Conservation (phyloP, 805 yeast genomes). For the Saccharomycopsis microspora region DNA sequence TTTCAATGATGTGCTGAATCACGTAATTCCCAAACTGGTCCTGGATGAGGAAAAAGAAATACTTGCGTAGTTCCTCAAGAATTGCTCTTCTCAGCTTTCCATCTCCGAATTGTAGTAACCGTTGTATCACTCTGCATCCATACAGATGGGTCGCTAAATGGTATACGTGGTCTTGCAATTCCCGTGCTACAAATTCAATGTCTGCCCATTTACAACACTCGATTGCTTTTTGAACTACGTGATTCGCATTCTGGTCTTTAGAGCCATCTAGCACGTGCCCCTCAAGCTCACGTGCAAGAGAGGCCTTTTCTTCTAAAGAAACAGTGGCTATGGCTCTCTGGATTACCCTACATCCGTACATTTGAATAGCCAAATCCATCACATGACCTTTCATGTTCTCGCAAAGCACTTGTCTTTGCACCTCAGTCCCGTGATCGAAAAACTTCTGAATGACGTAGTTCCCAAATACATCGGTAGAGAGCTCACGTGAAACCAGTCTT, state of each 20-base stretch:
- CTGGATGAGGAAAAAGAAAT: constrained; percentile 67
- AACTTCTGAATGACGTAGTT: constrained; percentile 93
- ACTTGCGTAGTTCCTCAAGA: constrained; percentile 59
- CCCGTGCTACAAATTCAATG: constrained; percentile 61
- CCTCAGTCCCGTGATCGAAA: constrained; percentile 68
- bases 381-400: constrained; percentile 66
- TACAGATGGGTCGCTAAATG: constrained; percentile 91
- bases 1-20: constrained; percentile 87
- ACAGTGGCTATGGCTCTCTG: constrained; percentile 84
- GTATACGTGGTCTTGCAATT: constrained; percentile 60
- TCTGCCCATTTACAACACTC: constrained; percentile 69
- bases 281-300: constrained; percentile 59
- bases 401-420: constrained; percentile 59
- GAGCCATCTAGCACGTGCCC: constrained; percentile 55
- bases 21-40: constrained; percentile 98
- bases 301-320: constrained; percentile 49
- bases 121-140: constrained; percentile 94
- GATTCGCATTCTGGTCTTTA: constrained; percentile 96
- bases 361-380: constrained; percentile 69
- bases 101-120: constrained; percentile 73
- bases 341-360: constrained; percentile 97
- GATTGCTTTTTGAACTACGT: constrained; percentile 90
- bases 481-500: constrained; percentile 55
- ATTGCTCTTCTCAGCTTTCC: constrained; percentile 54
- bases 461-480: constrained; percentile 96